Evolutionary conservation across 805 yeast genomes (phyloP).

Genomic region (Sugiyamaella mastotermitis): DNA sequence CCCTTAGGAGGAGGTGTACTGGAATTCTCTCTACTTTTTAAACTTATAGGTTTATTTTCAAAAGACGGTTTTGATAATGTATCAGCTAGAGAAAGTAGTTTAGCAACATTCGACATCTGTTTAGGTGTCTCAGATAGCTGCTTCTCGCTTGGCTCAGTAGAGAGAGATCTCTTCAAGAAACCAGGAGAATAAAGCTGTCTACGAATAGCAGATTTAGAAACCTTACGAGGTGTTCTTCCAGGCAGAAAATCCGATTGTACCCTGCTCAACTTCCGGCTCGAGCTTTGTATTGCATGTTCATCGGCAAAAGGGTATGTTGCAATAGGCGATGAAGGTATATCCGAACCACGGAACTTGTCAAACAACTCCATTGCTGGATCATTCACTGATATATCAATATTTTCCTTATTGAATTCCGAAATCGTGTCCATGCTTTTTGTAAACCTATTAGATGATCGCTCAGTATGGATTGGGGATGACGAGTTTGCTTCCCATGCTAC

Average conservation of each 20-base stretch:
- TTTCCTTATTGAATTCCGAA: neutral
- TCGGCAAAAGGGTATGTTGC: slow-evolving; percentile 17
- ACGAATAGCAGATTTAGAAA: neutral
- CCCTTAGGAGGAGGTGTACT: neutral
- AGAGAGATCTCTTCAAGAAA: slow-evolving; percentile 15
- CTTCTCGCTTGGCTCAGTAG: slow-evolving; percentile 1
- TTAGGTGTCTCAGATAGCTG: neutral
- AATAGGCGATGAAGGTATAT: slow-evolving; percentile 13
- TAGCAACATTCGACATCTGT: slow-evolving; percentile 2
- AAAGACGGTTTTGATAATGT: neutral
- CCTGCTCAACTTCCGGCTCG: slow-evolving; percentile 2
- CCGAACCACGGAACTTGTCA: slow-evolving; percentile 15
- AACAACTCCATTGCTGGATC: slow-evolving; percentile 22
- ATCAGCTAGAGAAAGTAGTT: slow-evolving; percentile 8
- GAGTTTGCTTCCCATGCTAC: slow-evolving; percentile 15
- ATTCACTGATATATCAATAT: slow-evolving; percentile 19
- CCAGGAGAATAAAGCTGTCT: slow-evolving; percentile 18
- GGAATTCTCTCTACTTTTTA: slow-evolving; percentile 1
- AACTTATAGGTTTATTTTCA: neutral
- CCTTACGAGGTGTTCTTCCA: neutral
- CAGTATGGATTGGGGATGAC: slow-evolving; percentile 9
- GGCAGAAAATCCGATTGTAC: slow-evolving; percentile 8
- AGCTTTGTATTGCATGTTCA: neutral
- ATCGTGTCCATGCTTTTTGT: neutral
- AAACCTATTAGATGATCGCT: neutral